Conservation (phyloP, 148 eudicot genomes). For the Rhododendron simsii region DNA sequence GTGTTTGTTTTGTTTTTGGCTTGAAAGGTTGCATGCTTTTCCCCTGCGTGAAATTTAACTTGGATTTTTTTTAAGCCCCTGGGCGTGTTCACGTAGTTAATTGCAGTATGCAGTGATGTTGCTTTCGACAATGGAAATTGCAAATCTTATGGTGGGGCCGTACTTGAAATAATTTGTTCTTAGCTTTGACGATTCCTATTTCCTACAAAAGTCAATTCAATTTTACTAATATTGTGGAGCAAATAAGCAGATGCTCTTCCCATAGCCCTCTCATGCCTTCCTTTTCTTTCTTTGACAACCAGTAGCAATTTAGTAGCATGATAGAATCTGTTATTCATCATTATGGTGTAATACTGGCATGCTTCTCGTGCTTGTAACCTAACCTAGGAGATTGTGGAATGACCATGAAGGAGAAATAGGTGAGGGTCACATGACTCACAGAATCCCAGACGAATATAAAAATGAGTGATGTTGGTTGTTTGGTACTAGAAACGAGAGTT, state of each 20-base stretch:
- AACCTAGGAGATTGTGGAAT: neutral
- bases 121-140: neutral
- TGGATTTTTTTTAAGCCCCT: neutral
- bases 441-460: neutral
- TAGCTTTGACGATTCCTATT: neutral
- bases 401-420: neutral
- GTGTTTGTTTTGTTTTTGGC: neutral
- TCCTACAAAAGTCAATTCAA: neutral
- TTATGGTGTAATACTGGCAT: neutral
- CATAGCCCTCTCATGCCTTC: neutral
- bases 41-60: neutral
- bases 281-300: neutral
- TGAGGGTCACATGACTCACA: neutral
- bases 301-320: neutral
- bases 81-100: neutral
- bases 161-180: neutral
- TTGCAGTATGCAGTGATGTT: neutral
- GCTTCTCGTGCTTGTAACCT: neutral
- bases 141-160: neutral
- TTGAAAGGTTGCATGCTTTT: neutral
- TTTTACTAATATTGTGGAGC: neutral
- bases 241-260: neutral
- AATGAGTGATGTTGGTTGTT: neutral
- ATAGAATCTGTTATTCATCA: neutral
- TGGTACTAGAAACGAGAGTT: neutral